phyloP scores from a whole-genome alignment of 2,329 filamentous ascomycete species.

The Aspergillus jensenii region DNA sequence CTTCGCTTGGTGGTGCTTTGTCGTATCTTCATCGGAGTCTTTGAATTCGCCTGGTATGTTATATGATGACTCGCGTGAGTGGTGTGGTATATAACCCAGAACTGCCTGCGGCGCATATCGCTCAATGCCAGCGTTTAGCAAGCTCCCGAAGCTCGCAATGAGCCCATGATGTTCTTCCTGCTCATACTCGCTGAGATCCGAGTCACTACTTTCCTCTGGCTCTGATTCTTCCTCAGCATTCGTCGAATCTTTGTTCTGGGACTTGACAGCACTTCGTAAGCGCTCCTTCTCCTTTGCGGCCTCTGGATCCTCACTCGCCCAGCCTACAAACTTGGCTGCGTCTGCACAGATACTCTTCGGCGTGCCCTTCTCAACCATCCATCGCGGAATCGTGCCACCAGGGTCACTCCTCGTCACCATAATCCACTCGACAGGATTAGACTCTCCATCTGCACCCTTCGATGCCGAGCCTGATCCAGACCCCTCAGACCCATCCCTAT shows the following conservation, averaged over 20 bases:
- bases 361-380: constrained; percentile 88
- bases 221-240: constrained; percentile 10
- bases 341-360: constrained; percentile 77
- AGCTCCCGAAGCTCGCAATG: constrained; percentile 36
- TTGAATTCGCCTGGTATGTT: not conserved
- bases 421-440: constrained; percentile 78
- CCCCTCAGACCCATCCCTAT: constrained; percentile 4
- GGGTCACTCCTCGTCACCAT: constrained; percentile 91
- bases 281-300: constrained; percentile 18
- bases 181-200: constrained; percentile 20
- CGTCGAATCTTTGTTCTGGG: constrained; percentile 3
- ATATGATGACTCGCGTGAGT: constrained; percentile 18
- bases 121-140: constrained; percentile 48
- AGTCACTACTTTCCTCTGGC: constrained; percentile 16
- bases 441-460: constrained; percentile 15
- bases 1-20: not conserved
- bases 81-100: constrained; percentile 48
- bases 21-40: not conserved
- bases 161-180: constrained; percentile 31
- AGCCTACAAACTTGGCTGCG: constrained; percentile 77
- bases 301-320: constrained; percentile 61
- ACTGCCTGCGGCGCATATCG: constrained; percentile 52
- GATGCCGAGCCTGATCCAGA: not conserved
- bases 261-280: constrained; percentile 1
- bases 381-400: constrained; percentile 81